These are phyloP conservation scores for Ilex asprella DNA, from an alignment of 257 asterid genomes.

Conservation along the genomic window DNA sequence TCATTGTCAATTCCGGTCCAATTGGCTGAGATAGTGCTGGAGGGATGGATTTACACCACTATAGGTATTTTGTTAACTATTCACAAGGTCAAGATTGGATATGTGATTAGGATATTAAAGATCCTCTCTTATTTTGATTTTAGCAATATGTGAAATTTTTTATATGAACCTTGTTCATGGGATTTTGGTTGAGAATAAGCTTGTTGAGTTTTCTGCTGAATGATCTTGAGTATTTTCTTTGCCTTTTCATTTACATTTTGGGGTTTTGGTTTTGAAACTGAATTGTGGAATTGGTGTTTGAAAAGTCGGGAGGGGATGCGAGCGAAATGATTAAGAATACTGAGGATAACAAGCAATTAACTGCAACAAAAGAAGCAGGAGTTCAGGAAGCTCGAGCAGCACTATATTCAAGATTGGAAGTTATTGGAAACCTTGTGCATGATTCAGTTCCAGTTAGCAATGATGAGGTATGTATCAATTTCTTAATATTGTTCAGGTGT, in stretches of 20 bases:
- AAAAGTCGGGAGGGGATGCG: slow-evolving; percentile 60
- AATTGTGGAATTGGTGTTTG: slow-evolving; percentile 6
- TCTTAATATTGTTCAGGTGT: slow-evolving; percentile 3
- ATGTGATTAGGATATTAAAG: no score
- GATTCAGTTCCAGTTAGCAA: slow-evolving; percentile 81
- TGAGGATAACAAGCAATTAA: slow-evolving; percentile 53
- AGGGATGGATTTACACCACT: no score
- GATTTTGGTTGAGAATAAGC: no score
- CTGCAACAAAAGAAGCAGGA: slow-evolving; percentile 56
- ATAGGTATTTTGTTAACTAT: no score
- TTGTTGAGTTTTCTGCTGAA: no score
- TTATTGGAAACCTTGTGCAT: slow-evolving; percentile 88
- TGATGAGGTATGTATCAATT: slow-evolving; percentile 51
- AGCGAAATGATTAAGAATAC: slow-evolving; percentile 40
- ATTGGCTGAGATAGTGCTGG: no score
- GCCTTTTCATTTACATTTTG: background rate
- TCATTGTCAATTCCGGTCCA: no score
- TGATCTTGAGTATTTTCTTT: background rate
- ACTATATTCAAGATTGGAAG: slow-evolving; percentile 46
- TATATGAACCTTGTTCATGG: no score
- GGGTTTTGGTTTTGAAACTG: background rate
- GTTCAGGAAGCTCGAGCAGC: slow-evolving; percentile 72
- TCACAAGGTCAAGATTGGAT: no score
- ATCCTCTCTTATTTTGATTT: no score
- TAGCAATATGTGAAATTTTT: no score